Percentiles rank a stretch among this genome's conserved stretches.
Evolutionary conservation across 2,329 filamentous ascomycete genomes (phyloP).

Genomic region (Pseudogymnoascus sp.): DNA sequence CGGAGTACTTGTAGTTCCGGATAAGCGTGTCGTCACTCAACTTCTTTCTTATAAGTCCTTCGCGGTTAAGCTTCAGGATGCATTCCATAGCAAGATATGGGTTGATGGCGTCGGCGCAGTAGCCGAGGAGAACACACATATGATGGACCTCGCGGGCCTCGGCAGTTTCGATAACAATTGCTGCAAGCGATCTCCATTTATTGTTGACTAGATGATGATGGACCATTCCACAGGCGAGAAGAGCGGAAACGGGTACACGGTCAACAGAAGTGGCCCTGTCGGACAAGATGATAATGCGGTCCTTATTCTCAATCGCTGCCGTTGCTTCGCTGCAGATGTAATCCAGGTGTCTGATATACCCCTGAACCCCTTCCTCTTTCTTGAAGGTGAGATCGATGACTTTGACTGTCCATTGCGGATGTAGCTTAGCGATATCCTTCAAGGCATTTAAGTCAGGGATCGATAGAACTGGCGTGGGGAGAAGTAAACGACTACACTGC

Average conservation of each 20-base stretch:
- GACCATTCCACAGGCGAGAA: conserved; percentile 85
- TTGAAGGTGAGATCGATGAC: conserved; percentile 90
- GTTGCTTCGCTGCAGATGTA: conserved; percentile 80
- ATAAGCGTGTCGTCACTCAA: conserved; percentile 75
- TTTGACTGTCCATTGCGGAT: conserved; percentile 80
- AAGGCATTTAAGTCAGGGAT: conserved; percentile 87
- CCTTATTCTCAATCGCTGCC: conserved; percentile 72
- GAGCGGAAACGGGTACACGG: conserved; percentile 76
- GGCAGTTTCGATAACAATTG: conserved; percentile 82
- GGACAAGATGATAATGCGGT: conserved; percentile 83
- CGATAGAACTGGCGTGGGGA: conserved; percentile 83
- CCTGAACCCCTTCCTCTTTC: conserved; percentile 73
- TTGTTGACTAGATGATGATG: conserved; percentile 94
- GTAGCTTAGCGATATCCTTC: conserved; percentile 65
- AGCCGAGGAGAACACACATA: conserved; percentile 96
- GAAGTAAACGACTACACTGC: conserved; percentile 77
- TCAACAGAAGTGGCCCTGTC: conserved; percentile 79
- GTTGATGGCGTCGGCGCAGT: conserved; percentile 90
- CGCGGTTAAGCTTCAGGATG: conserved; percentile 91
- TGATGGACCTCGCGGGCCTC: conserved; percentile 97
- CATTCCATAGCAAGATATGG: conserved; percentile 95
- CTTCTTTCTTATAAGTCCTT: conserved; percentile 88
- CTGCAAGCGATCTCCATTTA: conserved; percentile 87
- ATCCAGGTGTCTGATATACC: conserved; percentile 83
- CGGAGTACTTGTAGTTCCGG: conserved; percentile 94